A percentile compares a stretch with the other conserved stretches of the same genome.
phyloP scores from a whole-genome alignment of 1,284 basidiomycete species.

The Xerocomus minutiporus region DNA sequence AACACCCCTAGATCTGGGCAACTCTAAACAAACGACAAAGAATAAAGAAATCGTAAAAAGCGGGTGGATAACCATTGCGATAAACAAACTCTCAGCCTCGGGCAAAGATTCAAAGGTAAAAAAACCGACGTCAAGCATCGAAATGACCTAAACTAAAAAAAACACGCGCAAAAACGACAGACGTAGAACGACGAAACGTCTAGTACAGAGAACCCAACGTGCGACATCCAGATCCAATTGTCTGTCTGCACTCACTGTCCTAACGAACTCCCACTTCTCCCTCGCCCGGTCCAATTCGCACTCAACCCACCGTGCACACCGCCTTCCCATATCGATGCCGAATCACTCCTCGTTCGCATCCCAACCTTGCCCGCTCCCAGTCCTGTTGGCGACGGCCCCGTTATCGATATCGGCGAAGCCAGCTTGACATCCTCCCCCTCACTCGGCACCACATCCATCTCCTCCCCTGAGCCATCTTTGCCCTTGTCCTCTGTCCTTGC shows the following conservation, averaged over 20 bases:
- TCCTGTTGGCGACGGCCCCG: neutral
- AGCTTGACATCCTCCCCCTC: conserved; percentile 25
- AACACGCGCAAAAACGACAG: conserved; percentile 13
- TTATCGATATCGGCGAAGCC: conserved; percentile 17
- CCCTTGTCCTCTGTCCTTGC: conserved; percentile 38
- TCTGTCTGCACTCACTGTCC: conserved; percentile 20
- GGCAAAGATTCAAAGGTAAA: neutral
- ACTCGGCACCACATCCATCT: conserved; percentile 29
- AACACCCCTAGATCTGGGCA: too few species aligned
- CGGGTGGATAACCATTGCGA: too few species aligned
- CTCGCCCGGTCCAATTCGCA: conserved; percentile 34
- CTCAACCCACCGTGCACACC: conserved; percentile 19
- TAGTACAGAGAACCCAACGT: neutral
- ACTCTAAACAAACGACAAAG: too few species aligned
- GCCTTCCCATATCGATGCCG: conserved; percentile 43
- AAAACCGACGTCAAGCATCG: neutral
- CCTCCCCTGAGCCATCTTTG: conserved; percentile 8
- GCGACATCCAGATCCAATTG: neutral
- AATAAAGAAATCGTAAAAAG: too few species aligned
- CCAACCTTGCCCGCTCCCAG: conserved; percentile 12
- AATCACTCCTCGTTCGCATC: conserved; percentile 44
- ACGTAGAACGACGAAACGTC: conserved; percentile 24
- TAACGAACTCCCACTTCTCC: conserved; percentile 39
- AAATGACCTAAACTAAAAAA: neutral
- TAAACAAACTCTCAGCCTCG: too few species aligned